phyloP scores from a whole-genome alignment of 306 rosid species.

The Pyrus pyrifolia region DNA sequence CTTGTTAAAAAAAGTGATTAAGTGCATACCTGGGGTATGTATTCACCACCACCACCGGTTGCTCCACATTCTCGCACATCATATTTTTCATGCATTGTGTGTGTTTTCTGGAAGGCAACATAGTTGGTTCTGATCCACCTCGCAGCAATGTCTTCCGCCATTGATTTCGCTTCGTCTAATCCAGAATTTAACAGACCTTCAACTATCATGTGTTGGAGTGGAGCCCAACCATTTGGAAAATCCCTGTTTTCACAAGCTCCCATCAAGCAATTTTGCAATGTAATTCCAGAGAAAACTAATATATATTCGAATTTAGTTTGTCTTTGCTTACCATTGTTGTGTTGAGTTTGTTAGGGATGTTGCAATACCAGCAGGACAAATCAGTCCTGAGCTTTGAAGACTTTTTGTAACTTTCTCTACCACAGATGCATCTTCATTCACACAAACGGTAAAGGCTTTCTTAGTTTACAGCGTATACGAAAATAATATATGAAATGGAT shows the following conservation, averaged over 20 bases:
- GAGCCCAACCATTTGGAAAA: slow-evolving; percentile 98
- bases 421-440: slow-evolving; percentile 37
- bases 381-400: slow-evolving; percentile 57
- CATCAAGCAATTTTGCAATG: background rate
- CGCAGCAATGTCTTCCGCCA: slow-evolving; percentile 68
- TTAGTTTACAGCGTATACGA: slow-evolving; percentile 2
- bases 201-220: slow-evolving; percentile 87
- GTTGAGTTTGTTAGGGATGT: slow-evolving; percentile 64
- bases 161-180: slow-evolving; percentile 53
- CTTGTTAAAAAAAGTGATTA: background rate
- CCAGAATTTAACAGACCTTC: slow-evolving; percentile 77
- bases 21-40: slow-evolving; percentile 56
- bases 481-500: no score
- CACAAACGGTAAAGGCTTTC: background rate
- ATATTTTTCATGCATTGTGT: slow-evolving; percentile 75
- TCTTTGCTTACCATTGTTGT: slow-evolving; percentile 52
- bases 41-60: slow-evolving; percentile 87
- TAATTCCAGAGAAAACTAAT: background rate
- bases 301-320: background rate
- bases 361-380: slow-evolving; percentile 59
- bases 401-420: slow-evolving; percentile 44
- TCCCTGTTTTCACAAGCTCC: slow-evolving; percentile 47
- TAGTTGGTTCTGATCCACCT: slow-evolving; percentile 86
- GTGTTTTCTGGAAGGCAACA: slow-evolving; percentile 58
- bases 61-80: slow-evolving; percentile 65